Evolutionary conservation across 2,329 filamentous ascomycete genomes (phyloP).

Genomic region (Gaeumannomyces sp.): DNA sequence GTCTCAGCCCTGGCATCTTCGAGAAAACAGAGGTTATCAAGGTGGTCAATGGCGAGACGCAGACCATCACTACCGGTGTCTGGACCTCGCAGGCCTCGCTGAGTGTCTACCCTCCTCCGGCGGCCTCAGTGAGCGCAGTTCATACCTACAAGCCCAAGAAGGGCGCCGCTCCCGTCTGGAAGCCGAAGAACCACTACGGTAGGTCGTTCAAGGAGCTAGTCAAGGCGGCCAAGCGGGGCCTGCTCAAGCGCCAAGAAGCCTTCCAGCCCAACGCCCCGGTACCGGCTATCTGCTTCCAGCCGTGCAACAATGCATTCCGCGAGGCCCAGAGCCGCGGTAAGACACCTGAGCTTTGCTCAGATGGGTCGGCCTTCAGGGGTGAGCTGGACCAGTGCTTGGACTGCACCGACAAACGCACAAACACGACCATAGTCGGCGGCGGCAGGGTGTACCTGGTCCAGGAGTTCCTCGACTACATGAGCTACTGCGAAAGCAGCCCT

Average conservation of each 20-base stretch:
- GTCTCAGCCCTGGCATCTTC: slow-evolving; percentile 58
- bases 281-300: slow-evolving; percentile 42
- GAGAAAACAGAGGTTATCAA: slow-evolving; percentile 33
- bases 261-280: slow-evolving; percentile 19
- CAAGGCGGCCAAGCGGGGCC: slow-evolving; percentile 4
- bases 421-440: slow-evolving; percentile 20
- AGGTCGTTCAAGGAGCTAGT: neutral
- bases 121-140: slow-evolving; percentile 11
- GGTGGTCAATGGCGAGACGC: slow-evolving; percentile 29
- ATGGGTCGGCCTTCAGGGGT: slow-evolving; percentile 34
- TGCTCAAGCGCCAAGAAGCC: slow-evolving; percentile 34
- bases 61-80: slow-evolving; percentile 47
- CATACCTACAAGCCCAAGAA: slow-evolving; percentile 14
- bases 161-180: slow-evolving; percentile 5
- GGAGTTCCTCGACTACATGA: slow-evolving; percentile 37
- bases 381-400: slow-evolving; percentile 31
- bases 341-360: slow-evolving; percentile 35
- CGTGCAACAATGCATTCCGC: slow-evolving; percentile 44
- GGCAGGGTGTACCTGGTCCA: slow-evolving; percentile 29
- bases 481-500: slow-evolving; percentile 32
- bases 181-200: slow-evolving; percentile 1
- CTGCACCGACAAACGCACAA: slow-evolving; percentile 32
- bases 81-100: slow-evolving; percentile 46
- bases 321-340: slow-evolving; percentile 45
- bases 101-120: slow-evolving; percentile 31